Evolutionary conservation across 179 eudicot genomes (phyloP).

Genomic region (Corrigiola litoralis): DNA sequence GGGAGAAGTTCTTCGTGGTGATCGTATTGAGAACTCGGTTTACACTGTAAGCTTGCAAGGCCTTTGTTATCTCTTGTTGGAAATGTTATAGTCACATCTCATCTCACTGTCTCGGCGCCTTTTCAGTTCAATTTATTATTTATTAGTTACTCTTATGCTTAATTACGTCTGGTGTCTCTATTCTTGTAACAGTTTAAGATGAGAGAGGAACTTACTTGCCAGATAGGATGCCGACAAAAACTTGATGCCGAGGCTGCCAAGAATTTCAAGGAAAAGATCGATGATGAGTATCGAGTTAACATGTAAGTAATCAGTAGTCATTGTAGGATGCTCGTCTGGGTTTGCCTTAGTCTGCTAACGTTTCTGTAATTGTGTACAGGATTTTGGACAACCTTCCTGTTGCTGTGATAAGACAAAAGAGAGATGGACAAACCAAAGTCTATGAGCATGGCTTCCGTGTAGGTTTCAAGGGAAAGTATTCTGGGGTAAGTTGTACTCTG

Average conservation of each 20-base stretch:
- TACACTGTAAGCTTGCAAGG: constrained; percentile 40
- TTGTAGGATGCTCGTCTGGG: not conserved
- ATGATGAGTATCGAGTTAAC: constrained; percentile 72
- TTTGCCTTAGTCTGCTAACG: constrained; percentile 1
- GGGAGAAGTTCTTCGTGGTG: constrained; percentile 84
- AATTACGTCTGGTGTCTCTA: not conserved
- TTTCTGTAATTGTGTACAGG: constrained; percentile 34
- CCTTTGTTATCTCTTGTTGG: not conserved
- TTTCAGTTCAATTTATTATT: no score
- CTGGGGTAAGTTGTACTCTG: constrained; percentile 54
- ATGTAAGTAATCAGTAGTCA: constrained; percentile 39
- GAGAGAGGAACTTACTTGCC: constrained; percentile 61
- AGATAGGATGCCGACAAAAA: constrained; percentile 42
- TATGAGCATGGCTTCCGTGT: constrained; percentile 92
- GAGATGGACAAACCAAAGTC: constrained; percentile 69
- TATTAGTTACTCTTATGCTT: no score
- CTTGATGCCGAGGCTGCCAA: constrained; percentile 56
- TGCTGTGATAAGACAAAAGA: constrained; percentile 78
- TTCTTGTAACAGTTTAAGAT: constrained; percentile 44
- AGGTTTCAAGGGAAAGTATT: constrained; percentile 86
- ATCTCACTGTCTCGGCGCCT: no score
- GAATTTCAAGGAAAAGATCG: constrained; percentile 70
- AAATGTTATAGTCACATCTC: not conserved
- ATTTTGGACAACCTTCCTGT: constrained; percentile 95
- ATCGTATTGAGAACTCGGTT: constrained; percentile 71